Evolutionary conservation across 176 grass and related monocot species (phyloP), one percentile per base, ranked within the genome.

Genomic region (Bonia amplexicaulis): DNA sequence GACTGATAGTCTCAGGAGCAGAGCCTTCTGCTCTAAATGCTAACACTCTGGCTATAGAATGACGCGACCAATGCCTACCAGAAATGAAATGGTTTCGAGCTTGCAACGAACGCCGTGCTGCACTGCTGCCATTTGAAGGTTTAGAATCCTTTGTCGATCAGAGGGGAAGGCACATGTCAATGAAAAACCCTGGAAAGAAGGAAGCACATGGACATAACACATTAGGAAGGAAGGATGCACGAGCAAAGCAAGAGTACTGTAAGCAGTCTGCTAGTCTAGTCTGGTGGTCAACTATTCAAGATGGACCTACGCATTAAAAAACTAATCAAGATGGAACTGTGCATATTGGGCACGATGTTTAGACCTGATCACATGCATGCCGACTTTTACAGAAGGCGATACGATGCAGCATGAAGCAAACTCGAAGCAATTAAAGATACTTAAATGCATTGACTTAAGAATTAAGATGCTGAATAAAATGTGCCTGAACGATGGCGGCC

Each of bases 171-270:
- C 78, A 90, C 83, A 58, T 78, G 66, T 14, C 66, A 47, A 80
- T 69, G 60, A 68, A 71, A 74, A 76, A 25, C 41, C 79, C 73
- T 41, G 16, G 8, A 41, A 66, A 72, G 22, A 35, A 64, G 59
- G 7, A 59, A 48, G 58, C 87, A 68, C 81, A 84, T 72, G 59
- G 67, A 73, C 46, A 53, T 20, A 37, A 66, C 29, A 73, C 47
- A 73, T 54, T 65, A 40, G 4, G 73, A 88, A 76, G 60, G 85
- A 69, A 44, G 54, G 33, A 82, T 71, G 45, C 72, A 78, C 78
- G 57, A 47, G 55, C 57, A 86, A 80, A 47, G 55, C 57, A 86
- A 80, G 45, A 69, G 54, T 17, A 44, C 4, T 14, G 44, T 37
- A 40, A 44, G 59, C n/a, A 46, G 59, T 23, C 46, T 79, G 15